Percentiles rank a stretch among this genome's conserved stretches.
These are phyloP conservation scores for Hypoxylon sp. DNA, from an alignment of 2,329 filamentous ascomycete genomes.

Conservation along the genomic window DNA sequence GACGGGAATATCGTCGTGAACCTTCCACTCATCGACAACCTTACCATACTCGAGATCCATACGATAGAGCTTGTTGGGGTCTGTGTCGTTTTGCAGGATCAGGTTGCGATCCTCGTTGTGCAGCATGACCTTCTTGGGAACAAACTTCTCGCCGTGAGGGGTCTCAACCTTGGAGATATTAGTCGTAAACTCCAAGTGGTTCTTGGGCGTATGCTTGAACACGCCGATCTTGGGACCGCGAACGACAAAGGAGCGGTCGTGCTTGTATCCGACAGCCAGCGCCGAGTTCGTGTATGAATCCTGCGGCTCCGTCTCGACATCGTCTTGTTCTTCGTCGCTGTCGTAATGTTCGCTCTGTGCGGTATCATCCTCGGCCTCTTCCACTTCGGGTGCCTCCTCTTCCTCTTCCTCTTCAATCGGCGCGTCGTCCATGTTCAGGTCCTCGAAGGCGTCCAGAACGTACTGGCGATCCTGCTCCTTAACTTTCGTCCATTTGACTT, in stretches of 20 bases:
- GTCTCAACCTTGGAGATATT: constrained; percentile 97
- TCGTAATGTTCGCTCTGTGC: constrained; percentile 74
- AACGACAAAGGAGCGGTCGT: constrained; percentile 96
- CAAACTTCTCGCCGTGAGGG: constrained; percentile 85
- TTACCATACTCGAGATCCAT: constrained; percentile 99
- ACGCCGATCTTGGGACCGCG: constrained; percentile 98
- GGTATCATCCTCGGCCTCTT: constrained; percentile 69
- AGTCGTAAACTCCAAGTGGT: constrained; percentile 93
- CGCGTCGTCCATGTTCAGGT: constrained; percentile 88
- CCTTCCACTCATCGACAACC: constrained; percentile 97
- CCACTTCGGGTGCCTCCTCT: constrained; percentile 62
- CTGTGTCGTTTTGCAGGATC: constrained; percentile 82
- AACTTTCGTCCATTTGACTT: constrained; percentile 91
- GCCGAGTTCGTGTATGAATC: constrained; percentile 91
- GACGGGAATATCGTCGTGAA: constrained; percentile 95
- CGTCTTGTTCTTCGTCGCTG: constrained; percentile 79
- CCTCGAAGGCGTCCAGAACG: constrained; percentile 93
- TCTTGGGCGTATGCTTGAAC: constrained; percentile 94
- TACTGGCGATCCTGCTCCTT: constrained; percentile 95
- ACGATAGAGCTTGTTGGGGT: constrained; percentile 90
- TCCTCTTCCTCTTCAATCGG: constrained; percentile 61
- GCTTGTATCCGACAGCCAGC: constrained; percentile 94
- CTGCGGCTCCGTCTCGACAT: constrained; percentile 70
- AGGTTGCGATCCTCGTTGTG: constrained; percentile 90
- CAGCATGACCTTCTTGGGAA: constrained; percentile 95